phyloP scores from a whole-genome alignment of 768 basidiomycete species.

The Collybia sordida region DNA sequence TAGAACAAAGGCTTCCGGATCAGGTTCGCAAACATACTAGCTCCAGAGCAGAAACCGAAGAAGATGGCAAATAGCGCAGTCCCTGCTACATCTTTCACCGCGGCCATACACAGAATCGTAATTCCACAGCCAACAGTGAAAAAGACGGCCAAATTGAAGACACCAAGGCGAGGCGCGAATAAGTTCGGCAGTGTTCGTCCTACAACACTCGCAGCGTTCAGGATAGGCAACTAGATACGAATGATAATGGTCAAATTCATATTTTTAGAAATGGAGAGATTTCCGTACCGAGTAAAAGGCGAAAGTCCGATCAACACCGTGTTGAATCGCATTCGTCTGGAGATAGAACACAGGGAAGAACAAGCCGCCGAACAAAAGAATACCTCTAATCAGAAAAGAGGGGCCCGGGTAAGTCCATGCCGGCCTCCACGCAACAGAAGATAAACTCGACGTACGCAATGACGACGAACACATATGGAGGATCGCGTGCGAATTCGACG shows the following conservation, averaged over 20 bases:
- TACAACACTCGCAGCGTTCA: conserved; percentile 17
- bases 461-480: conserved; percentile 41
- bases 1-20: background rate
- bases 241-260: background rate
- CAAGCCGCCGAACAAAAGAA: conserved; percentile 22
- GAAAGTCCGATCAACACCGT: conserved; percentile 28
- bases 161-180: conserved; percentile 12
- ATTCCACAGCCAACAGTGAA: conserved; percentile 8
- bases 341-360: conserved; percentile 39
- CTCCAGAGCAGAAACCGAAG: conserved; percentile 10
- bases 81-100: conserved; percentile 3
- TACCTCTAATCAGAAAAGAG: conserved; percentile 16
- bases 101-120: conserved; percentile 5
- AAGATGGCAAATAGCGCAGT: conserved; percentile 5
- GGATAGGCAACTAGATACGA: conserved; percentile 16
- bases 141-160: conserved; percentile 13
- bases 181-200: conserved; percentile 17
- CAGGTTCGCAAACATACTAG: background rate
- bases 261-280: background rate
- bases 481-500: conserved; percentile 36
- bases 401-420: conserved; percentile 16
- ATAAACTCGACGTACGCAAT: conserved; percentile 26
- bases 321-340: conserved; percentile 34
- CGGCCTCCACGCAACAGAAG: background rate
- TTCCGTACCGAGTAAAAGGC: conserved; percentile 38